These are phyloP conservation scores for Colletotrichum sp. DNA, from an alignment of 2,329 filamentous ascomycete genomes.

Conservation along the genomic window DNA sequence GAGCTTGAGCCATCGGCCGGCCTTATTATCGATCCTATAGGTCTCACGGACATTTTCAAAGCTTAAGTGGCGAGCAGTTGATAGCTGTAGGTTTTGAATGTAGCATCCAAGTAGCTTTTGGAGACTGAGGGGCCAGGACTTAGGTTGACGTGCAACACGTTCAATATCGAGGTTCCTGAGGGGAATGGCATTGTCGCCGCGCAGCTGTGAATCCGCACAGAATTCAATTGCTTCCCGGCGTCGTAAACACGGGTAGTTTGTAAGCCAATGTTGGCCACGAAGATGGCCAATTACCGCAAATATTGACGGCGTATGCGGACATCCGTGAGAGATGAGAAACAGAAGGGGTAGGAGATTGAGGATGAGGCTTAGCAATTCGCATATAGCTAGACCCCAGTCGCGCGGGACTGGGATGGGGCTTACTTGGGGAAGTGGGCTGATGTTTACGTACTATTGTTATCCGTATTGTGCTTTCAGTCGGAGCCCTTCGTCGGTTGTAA, in stretches of 20 bases:
- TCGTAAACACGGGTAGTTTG: background rate
- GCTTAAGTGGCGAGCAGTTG: slow-evolving; percentile 12
- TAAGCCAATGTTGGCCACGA: background rate
- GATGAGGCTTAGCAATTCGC: background rate
- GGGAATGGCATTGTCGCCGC: background rate
- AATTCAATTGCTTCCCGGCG: background rate
- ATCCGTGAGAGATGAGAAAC: background rate
- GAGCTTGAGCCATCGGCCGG: slow-evolving; percentile 1
- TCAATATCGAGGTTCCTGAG: background rate
- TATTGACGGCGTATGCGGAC: background rate
- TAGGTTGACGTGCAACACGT: background rate
- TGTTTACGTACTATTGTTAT: background rate
- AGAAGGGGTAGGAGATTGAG: background rate
- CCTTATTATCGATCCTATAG: background rate
- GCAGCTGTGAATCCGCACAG: background rate
- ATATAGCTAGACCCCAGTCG: background rate
- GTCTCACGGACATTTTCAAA: slow-evolving; percentile 9
- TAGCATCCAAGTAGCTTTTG: background rate
- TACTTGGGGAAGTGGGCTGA: slow-evolving; percentile 11
- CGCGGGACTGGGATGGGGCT: background rate
- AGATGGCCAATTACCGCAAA: background rate
- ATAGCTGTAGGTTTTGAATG: background rate
- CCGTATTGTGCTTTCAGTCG: background rate
- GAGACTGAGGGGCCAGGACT: background rate
- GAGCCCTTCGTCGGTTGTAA: background rate